Evolutionary conservation across 2,329 filamentous ascomycete species (phyloP), one percentile per base, ranked within the genome.

Genomic region (Albifimbria verrucaria): DNA sequence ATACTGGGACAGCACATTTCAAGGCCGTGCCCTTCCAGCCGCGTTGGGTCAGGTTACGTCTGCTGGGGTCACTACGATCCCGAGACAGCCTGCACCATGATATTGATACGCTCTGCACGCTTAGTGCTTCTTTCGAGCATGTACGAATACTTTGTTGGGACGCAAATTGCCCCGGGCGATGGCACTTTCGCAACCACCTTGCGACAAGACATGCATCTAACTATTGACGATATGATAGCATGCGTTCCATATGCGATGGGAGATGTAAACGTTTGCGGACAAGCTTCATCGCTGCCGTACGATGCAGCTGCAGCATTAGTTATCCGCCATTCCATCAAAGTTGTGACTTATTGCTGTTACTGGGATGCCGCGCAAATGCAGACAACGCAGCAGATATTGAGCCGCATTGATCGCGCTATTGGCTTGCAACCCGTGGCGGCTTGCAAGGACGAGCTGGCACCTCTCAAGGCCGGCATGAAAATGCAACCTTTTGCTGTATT

Each of bases 71-170:
- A 61, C 50, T 69, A 62, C 51, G 67, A 69, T 42, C 55, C 59
- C 2, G 65, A 68, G 46, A 69, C 67, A 9, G 67, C 67, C 0
- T 70, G 67, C 50, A 68, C 59, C 24, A 64, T 69, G 28, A 63
- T 69, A 21, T 50, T 70, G 10, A 52, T 69, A 3, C 61, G 67
- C 6, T 66, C 67, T 1, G 62, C 64, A 6, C 61, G 66, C 1
- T 58, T 70, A 2, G 68, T 69, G 1, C 43, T 70, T 1, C 46
- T 69, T 7, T 50, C 65, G 42, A 65, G 58, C 25, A 60, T 69
- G 53, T 57, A 69, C 7, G 46, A 63, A 4, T 65, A 66, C 44
- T 60, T 63, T 12, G 51, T 48, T 3, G 56, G 48, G 22, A 48
- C 62, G 20, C 55, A 57, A 20, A 50, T 49, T 1, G 26, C 41